Evolutionary conservation across 2,329 filamentous ascomycete genomes (phyloP).

Genomic region (Talaromyces sp.): DNA sequence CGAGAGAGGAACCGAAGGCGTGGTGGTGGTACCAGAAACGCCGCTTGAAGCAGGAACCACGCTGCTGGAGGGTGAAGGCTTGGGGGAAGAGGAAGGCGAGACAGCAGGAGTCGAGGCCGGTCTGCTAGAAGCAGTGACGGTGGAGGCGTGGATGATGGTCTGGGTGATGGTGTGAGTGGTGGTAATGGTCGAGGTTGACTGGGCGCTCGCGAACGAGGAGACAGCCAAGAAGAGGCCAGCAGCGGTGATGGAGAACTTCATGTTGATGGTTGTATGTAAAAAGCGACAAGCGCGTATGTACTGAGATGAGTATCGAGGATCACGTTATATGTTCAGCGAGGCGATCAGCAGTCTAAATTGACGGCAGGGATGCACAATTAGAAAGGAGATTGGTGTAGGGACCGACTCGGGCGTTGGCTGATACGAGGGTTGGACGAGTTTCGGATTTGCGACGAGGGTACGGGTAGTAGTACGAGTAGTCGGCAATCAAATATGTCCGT

Average conservation of each 20-base stretch:
- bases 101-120: conserved; percentile 17
- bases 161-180: conserved; percentile 38
- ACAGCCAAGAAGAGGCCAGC: conserved; percentile 32
- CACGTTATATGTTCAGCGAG: conserved; percentile 4
- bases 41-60: conserved; percentile 12
- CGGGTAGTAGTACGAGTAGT: background rate
- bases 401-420: background rate
- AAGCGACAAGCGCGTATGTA: conserved; percentile 11
- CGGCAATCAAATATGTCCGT: background rate
- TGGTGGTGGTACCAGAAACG: background rate
- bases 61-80: conserved; percentile 24
- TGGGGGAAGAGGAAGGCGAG: conserved; percentile 19
- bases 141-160: conserved; percentile 39
- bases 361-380: background rate
- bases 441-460: background rate
- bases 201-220: conserved; percentile 28
- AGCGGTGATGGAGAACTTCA: conserved; percentile 36
- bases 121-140: conserved; percentile 15
- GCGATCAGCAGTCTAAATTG: background rate
- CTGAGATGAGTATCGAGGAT: background rate
- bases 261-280: conserved; percentile 23
- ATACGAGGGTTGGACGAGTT: conserved; percentile 2
- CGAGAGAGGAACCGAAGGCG: background rate
- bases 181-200: conserved; percentile 36
- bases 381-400: conserved; percentile 11